These are phyloP conservation scores for Boechera stricta DNA, from an alignment of 345 rosid species.

Conservation along the genomic window DNA sequence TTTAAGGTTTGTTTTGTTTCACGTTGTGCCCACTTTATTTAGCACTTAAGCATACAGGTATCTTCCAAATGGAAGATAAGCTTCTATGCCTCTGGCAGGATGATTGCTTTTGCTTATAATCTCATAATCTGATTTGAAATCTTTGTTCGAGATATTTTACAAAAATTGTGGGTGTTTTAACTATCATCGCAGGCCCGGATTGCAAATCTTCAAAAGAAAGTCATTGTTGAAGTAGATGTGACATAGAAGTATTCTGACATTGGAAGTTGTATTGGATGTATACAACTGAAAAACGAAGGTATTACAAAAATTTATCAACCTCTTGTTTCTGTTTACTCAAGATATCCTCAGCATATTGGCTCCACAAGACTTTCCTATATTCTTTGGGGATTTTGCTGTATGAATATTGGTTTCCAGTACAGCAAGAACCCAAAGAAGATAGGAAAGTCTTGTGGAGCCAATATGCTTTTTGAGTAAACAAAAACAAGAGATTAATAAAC, in stretches of 20 bases:
- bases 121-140: not conserved
- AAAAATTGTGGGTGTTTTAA: conserved; percentile 24
- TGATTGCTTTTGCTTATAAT: conserved; percentile 11
- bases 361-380: too few species aligned
- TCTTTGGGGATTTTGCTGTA: too few species aligned
- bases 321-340: too few species aligned
- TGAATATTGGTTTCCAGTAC: too few species aligned
- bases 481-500: too few species aligned
- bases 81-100: not conserved
- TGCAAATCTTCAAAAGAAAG: conserved; percentile 61
- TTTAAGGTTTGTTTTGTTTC: conserved; percentile 62
- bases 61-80: not conserved
- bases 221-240: conserved; percentile 46
- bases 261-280: conserved; percentile 17
- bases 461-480: too few species aligned
- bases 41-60: not conserved
- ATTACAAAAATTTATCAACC: too few species aligned
- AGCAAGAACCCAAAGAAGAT: too few species aligned
- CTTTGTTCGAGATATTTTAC: conserved; percentile 5
- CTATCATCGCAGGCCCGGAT: conserved; percentile 58
- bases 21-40: not conserved
- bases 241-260: conserved; percentile 25
- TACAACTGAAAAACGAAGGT: too few species aligned
- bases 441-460: too few species aligned
- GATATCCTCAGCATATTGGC: too few species aligned